Evolutionary conservation across 148 eudicot species (phyloP), one percentile per base, ranked within the genome.

Genomic region (Tetragonia tetragonoides): DNA sequence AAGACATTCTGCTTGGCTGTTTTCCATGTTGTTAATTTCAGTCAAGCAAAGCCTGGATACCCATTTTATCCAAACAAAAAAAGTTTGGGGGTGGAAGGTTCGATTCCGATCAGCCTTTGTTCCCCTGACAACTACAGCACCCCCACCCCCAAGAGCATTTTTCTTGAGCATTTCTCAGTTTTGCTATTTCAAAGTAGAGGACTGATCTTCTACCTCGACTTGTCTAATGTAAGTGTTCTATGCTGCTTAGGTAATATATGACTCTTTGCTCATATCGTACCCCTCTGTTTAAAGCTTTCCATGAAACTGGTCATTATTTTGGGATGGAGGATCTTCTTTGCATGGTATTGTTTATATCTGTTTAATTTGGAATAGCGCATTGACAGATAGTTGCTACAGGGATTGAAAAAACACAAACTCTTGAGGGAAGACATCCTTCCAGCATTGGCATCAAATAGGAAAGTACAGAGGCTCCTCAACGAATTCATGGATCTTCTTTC

Each of bases 401-500:
- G 97, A 75, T 83, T 95, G 94, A 86, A 87, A 59, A 95, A 95
- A 85, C 99, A 93, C 85, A 91, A 87, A 83, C 92, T 95, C 47
- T 86, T 95, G 54, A 92, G 90, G 42, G 99, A 95, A 81, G 99
- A 95, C 78, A 90, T 95, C 77, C 95, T 95, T 79, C 99, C 97
- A 20, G 94, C 99, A 68, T 84, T 91, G 88, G 99, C 99, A 21
- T 93, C 99, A 66, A 95, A 95, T 76, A 78, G 97, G 73, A 95
- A 95, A 88, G 91, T 95, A 8, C 99, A 95, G 76, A 88, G 97
- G 53, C 82, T 93, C 75, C 92, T 95, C 4, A 95, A 91, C 57
- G 99, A 95, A 83, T 95, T 91, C 83, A 91, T 91, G 95, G 97
- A 93, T 83, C 90, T 93, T 70, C 90, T 95, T 51, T 93, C 99